Conservation (phyloP, 345 rosid species). For the Pugionium dolabratum region DNA sequence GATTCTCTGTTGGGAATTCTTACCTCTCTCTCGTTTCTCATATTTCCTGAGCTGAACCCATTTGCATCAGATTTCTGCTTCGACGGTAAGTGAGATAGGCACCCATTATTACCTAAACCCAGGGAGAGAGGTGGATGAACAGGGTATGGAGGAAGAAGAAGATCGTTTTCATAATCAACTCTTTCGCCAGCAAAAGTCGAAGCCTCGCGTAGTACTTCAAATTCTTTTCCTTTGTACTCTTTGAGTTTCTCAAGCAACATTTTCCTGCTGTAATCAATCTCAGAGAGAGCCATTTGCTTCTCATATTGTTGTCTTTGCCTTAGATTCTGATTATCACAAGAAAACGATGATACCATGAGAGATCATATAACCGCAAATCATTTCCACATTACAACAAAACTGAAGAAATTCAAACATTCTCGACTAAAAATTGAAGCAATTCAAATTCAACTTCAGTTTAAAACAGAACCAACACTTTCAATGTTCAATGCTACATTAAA, state of each 20-base stretch:
- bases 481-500: conserved; percentile 2
- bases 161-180: conserved; percentile 63
- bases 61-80: conserved; percentile 44
- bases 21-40: conserved; percentile 39
- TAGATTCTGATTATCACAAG: conserved; percentile 52
- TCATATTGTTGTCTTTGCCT: conserved; percentile 78
- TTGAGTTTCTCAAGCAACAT: conserved; percentile 72
- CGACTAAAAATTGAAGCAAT: not conserved
- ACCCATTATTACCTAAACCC: conserved; percentile 48
- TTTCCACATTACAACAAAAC: not conserved
- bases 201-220: conserved; percentile 71
- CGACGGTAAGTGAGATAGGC: conserved; percentile 44
- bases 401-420: not conserved
- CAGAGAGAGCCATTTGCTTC: conserved; percentile 72
- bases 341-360: conserved; percentile 20
- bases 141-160: conserved; percentile 84
- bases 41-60: conserved; percentile 47
- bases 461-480: conserved; percentile 19
- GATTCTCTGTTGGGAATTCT: conserved; percentile 33
- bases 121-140: conserved; percentile 52
- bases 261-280: conserved; percentile 78
- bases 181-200: conserved; percentile 73
- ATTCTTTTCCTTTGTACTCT: conserved; percentile 73
- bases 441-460: not conserved
- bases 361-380: conserved; percentile 9